phyloP scores from a whole-genome alignment of 1,284 basidiomycete species.

The Ceratobasidium sp. region DNA sequence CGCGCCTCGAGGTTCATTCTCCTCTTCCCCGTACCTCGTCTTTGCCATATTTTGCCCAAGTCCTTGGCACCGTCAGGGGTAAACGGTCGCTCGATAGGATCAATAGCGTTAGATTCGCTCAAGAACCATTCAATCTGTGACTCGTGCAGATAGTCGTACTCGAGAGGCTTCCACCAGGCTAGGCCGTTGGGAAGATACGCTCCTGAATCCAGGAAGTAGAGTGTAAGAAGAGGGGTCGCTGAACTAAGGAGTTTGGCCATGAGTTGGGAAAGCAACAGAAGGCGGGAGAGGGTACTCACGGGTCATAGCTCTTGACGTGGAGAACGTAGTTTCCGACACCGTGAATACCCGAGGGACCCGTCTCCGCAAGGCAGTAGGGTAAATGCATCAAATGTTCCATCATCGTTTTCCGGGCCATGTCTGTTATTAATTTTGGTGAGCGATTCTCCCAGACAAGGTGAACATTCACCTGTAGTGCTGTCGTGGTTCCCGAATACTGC shows the following conservation, averaged over 20 bases:
- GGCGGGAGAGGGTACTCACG: conserved; percentile 57
- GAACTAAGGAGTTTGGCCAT: conserved; percentile 59
- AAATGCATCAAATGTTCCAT: conserved; percentile 75
- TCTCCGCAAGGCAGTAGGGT: conserved; percentile 82
- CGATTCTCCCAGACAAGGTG: conserved; percentile 59
- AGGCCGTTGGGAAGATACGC: conserved; percentile 68
- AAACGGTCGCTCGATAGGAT: conserved; percentile 80
- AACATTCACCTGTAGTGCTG: conserved; percentile 36
- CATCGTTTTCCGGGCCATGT: conserved; percentile 65
- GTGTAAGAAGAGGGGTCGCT: conserved; percentile 82
- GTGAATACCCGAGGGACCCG: conserved; percentile 80
- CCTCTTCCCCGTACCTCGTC: conserved; percentile 41
- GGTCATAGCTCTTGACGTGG: conserved; percentile 75
- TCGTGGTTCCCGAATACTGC: conserved; percentile 95
- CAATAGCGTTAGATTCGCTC: conserved; percentile 73
- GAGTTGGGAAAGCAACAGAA: conserved; percentile 40
- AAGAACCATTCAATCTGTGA: conserved; percentile 89
- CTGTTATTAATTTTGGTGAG: conserved; percentile 47
- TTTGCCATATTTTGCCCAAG: conserved; percentile 65
- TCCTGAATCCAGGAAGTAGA: conserved; percentile 95
- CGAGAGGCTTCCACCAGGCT: conserved; percentile 64
- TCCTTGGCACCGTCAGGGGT: conserved; percentile 74
- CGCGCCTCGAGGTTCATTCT: conserved; percentile 48
- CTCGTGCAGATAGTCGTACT: conserved; percentile 71
- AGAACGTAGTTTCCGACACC: conserved; percentile 88